Conservation (phyloP, 1,139 yeast species). For the Citeromyces hawaiiensis region DNA sequence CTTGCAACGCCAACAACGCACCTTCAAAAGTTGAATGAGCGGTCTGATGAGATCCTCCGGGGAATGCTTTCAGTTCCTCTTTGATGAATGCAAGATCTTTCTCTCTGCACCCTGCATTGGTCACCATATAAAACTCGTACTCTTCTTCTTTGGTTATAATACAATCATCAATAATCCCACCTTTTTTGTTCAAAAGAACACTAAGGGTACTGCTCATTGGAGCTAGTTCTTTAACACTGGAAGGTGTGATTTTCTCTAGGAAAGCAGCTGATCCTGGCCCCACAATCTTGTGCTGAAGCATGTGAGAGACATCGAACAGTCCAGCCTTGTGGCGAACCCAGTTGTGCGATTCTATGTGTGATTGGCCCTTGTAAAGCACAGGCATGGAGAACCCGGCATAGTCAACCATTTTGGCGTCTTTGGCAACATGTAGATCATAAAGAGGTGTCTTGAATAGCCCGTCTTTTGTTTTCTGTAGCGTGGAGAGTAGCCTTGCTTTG, state of each 20-base stretch:
- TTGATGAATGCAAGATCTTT: conserved; percentile 60
- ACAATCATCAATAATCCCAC: conserved; percentile 89
- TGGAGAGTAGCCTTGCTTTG: conserved; percentile 3
- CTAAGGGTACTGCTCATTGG: conserved; percentile 61
- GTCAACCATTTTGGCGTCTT: conserved; percentile 87
- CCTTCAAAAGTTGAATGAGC: conserved; percentile 55
- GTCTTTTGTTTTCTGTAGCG: conserved; percentile 9
- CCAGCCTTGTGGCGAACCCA: conserved; percentile 91
- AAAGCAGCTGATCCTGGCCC: conserved; percentile 64
- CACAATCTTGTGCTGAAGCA: conserved; percentile 74
- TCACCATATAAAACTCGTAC: conserved; percentile 78
- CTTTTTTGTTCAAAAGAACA: conserved; percentile 58
- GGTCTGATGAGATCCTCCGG: conserved; percentile 24
- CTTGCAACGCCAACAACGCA: conserved; percentile 81
- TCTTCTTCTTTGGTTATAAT: conserved; percentile 77
- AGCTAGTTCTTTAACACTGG: conserved; percentile 48
- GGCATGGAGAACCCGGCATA: conserved; percentile 97
- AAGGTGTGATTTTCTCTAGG: conserved; percentile 73
- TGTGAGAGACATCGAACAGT: conserved; percentile 90
- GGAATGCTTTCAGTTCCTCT: conserved; percentile 30
- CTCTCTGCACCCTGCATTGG: conserved; percentile 90
- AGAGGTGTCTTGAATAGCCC: conserved; percentile 56
- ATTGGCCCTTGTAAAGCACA: conserved; percentile 65
- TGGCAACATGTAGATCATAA: conserved; percentile 61
- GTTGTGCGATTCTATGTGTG: conserved; percentile 84